Evolutionary conservation across 345 rosid species (phyloP).

Genomic region (Salix suchowensis): DNA sequence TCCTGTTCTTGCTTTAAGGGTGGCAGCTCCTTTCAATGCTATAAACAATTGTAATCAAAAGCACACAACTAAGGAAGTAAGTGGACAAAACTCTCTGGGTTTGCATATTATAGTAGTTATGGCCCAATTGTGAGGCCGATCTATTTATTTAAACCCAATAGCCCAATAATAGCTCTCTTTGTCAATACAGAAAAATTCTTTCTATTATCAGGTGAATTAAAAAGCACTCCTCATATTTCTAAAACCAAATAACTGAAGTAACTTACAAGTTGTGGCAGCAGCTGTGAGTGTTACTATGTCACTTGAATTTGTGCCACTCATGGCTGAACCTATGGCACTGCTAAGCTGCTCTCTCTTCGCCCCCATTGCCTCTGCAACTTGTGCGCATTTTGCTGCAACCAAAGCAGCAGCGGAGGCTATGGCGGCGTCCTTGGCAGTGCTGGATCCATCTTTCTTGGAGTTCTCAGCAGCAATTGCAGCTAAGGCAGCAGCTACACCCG

Average conservation of each 20-base stretch:
- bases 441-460: slow-evolving; percentile 25
- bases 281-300: slow-evolving; percentile 87
- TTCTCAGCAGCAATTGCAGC: slow-evolving; percentile 76
- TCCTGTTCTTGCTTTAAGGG: slow-evolving; percentile 74
- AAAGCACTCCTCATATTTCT: too few species aligned
- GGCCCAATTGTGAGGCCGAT: too few species aligned
- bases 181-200: too few species aligned
- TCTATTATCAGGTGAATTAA: too few species aligned
- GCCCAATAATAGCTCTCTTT: too few species aligned
- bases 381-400: slow-evolving; percentile 80
- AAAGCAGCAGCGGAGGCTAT: slow-evolving; percentile 87
- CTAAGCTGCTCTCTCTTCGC: slow-evolving; percentile 71
- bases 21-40: slow-evolving; percentile 86
- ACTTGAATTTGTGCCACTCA: slow-evolving; percentile 59
- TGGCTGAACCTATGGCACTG: slow-evolving; percentile 62
- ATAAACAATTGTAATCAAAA: not conserved
- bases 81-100: too few species aligned
- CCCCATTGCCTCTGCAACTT: slow-evolving; percentile 84
- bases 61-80: too few species aligned
- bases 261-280: slow-evolving; percentile 81
- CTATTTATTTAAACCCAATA: too few species aligned
- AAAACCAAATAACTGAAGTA: not conserved
- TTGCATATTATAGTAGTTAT: too few species aligned
- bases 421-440: slow-evolving; percentile 50
- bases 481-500: slow-evolving; percentile 79